Evolutionary conservation across 2,329 filamentous ascomycete species (phyloP), one percentile per base, ranked within the genome.

Genomic region (Hyphodiscus sp.): DNA sequence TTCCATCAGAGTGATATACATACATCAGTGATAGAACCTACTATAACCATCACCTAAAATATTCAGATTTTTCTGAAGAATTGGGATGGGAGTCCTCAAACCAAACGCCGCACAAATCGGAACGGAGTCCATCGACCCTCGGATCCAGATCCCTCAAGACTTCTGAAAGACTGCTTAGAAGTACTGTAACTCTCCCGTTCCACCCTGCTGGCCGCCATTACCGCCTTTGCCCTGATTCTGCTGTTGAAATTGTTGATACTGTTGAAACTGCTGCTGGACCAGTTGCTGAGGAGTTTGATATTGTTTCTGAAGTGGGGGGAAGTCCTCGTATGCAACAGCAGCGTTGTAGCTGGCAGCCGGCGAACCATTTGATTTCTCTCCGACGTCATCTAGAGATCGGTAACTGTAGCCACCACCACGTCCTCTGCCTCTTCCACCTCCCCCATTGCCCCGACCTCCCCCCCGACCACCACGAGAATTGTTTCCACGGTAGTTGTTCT

Each of bases 301-400:
- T 18, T 64, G 61, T 29, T 67, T 67, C 20, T 68, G 67, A 11
- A 68, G 50, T 1, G 65, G 65, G 2, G 67, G 67, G 49, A 68
- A 68, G 47, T 69, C 67, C 47, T 69, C 67, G 49, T 69, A 68
- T 1, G 65, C 58, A 15, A 68, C 64, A 9, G 61, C 63, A 15
- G 61, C 61, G 38, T 65, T 64, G 55, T 67, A 68, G 7, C 52
- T 52, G 41, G 63, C 59, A 2, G 60, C 55, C 3, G 70, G 65
- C 10, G 69, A 68, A 46, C 16, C 20, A 23, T 71, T 73, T 38
- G 75, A 72, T 55, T 72, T 72, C 45, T 76, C 75, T 47, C 72
- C 65, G 26, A 83, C 75, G 61, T 89, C 86, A 65, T 89, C 86
- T 1, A 89, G 74, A 1, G 84, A 88, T 53, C 79, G 77, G 66